phyloP scores from a whole-genome alignment of 2,329 filamentous ascomycete genomes.

The Cercospora beticola region DNA sequence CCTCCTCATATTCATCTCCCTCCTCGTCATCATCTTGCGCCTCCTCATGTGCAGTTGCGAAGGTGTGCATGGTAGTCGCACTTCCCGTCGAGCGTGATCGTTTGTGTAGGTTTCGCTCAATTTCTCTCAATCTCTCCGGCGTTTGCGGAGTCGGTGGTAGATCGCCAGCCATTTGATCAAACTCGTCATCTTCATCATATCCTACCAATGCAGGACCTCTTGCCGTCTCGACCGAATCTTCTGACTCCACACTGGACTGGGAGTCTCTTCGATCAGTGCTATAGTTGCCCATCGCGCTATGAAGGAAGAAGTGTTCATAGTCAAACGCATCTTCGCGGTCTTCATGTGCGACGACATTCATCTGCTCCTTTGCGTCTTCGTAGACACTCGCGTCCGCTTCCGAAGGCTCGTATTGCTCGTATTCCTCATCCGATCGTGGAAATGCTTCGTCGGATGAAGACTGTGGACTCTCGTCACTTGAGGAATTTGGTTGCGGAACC shows the following conservation, averaged over 20 bases:
- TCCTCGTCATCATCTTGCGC: constrained; percentile 42
- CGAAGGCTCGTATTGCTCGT: constrained; percentile 13
- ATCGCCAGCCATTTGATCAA: constrained; percentile 25
- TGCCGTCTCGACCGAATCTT: constrained; percentile 54
- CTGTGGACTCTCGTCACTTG: constrained; percentile 24
- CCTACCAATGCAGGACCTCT: constrained; percentile 31
- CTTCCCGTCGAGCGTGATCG: constrained; percentile 60
- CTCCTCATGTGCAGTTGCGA: constrained; percentile 57
- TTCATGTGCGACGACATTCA: constrained; percentile 63
- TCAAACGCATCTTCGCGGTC: constrained; percentile 94
- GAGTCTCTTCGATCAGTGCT: constrained; percentile 47
- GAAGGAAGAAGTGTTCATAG: constrained; percentile 92
- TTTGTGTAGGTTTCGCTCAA: constrained; percentile 38
- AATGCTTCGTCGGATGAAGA: constrained; percentile 20
- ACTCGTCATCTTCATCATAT: constrained; percentile 22
- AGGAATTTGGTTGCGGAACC: constrained; percentile 16
- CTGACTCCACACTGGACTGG: constrained; percentile 37
- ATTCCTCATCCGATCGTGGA: constrained; percentile 1
- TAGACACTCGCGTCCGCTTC: constrained; percentile 42
- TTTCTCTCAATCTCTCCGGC: constrained; percentile 37
- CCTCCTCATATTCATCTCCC: constrained; percentile 8
- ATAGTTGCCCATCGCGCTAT: constrained; percentile 83
- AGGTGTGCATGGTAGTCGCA: constrained; percentile 60
- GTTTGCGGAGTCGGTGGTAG: constrained; percentile 35
- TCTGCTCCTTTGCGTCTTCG: constrained; percentile 43